These are phyloP conservation scores for Albifimbria verrucaria DNA, from an alignment of 2,329 filamentous ascomycete genomes.

Conservation along the genomic window DNA sequence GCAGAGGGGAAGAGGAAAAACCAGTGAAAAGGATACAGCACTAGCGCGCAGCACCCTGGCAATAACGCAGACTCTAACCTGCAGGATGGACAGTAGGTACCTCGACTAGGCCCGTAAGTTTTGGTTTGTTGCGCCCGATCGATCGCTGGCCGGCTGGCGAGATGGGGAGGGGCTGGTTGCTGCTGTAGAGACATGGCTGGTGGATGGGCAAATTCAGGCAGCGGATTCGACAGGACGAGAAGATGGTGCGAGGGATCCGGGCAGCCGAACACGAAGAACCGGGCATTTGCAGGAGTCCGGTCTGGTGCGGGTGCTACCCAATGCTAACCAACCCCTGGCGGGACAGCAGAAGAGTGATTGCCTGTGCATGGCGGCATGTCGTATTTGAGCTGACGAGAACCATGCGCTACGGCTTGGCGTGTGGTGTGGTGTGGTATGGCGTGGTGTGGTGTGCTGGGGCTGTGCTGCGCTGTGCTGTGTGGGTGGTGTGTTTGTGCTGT, in stretches of 20 bases:
- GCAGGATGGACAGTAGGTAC: neutral
- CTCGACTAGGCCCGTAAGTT: neutral
- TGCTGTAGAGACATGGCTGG: too few species aligned
- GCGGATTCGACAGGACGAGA: neutral
- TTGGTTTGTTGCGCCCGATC: neutral
- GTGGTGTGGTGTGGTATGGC: neutral
- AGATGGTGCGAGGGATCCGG: conserved; percentile 26
- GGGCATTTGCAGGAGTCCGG: neutral
- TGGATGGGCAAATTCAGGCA: neutral
- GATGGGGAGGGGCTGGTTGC: too few species aligned
- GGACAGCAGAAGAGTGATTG: neutral
- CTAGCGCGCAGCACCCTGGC: neutral
- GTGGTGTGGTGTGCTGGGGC: neutral
- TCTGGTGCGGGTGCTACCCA: neutral
- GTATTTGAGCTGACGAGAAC: neutral
- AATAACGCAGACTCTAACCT: neutral
- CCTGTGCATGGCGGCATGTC: neutral
- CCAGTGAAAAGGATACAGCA: neutral
- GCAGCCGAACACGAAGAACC: conserved; percentile 26
- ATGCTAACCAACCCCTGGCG: neutral
- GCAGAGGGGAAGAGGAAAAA: too few species aligned
- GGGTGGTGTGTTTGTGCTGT: too few species aligned
- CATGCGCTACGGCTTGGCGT: neutral
- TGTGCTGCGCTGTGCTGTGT: neutral
- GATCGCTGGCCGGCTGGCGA: neutral